Evolutionary conservation across 768 basidiomycete species (phyloP), one percentile per base, ranked within the genome.

Genomic region (Mycena kentingensis): DNA sequence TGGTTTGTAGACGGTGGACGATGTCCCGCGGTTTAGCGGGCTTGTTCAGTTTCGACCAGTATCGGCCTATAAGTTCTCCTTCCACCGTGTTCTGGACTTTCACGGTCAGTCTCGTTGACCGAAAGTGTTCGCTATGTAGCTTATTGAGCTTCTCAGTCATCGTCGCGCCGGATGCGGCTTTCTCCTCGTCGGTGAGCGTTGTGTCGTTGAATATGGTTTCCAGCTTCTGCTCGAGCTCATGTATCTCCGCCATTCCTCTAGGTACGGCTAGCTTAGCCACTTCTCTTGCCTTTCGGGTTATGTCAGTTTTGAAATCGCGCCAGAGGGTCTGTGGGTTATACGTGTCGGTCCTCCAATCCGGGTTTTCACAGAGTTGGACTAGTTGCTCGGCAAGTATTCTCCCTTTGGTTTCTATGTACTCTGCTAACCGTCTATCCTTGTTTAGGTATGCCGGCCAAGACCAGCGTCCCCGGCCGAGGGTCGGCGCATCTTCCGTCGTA

Each of bases 381-480:
- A 43, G 41, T 8, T 43, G 5, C 7, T 35, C 35, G 35, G 35
- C 31, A 5, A 48, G 46, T 11, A 36, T 48, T 2, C 32, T 32
- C n/a, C 46, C 46, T 3, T 25, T 19, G 25, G 38, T 28, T 18
- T 32, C n/a, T 5, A 49, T 41, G 37, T 28, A 49, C 4, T 29
- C 26, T 16, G 18, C 19, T 4, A 49, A 18, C 3, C 13, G 8
- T 22, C 57, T 51, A 41, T 70, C 63, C 45, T 60, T 61, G 1
- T 63, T 31, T 15, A 64, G 6, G 39, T 51, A 51, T 12, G 1
- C 16, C 10, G 67, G 67, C 4, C 71, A 60, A 2, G 54, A 28
- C 69, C 71, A 73, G 21, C 70, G 51, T 8, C 70, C 74, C 47
- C 55, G 58, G 0, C 70, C 72, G 22, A 67, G 55, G 7, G 49